These are phyloP conservation scores for Neonectria coccinea DNA, from an alignment of 2,329 filamentous ascomycete genomes.

Conservation along the genomic window DNA sequence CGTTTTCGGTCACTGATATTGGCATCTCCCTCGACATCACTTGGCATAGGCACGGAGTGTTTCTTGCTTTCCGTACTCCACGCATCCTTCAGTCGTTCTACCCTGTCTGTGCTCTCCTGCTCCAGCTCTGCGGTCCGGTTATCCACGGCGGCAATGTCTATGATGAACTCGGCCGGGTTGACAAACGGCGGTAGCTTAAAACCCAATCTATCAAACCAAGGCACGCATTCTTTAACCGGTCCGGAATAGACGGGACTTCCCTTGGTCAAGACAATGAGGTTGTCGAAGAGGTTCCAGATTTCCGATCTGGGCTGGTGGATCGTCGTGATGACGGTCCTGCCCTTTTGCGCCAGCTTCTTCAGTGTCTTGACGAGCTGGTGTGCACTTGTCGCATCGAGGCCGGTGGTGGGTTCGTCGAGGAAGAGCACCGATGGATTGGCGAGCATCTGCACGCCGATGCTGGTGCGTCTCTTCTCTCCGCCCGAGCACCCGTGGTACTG, in stretches of 20 bases:
- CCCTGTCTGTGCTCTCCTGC: constrained; percentile 66
- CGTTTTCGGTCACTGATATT: constrained; percentile 27
- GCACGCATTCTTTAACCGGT: constrained; percentile 65
- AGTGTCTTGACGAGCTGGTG: constrained; percentile 79
- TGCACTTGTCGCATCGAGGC: constrained; percentile 81
- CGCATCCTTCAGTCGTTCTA: constrained; percentile 69
- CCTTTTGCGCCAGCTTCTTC: constrained; percentile 74
- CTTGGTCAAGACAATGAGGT: constrained; percentile 74
- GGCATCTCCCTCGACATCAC: constrained; percentile 8
- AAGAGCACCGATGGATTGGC: constrained; percentile 83
- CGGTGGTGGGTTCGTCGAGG: constrained; percentile 83
- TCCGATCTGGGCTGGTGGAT: constrained; percentile 84
- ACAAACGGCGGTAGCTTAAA: constrained; percentile 76
- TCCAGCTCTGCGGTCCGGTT: constrained; percentile 77
- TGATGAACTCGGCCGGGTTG: constrained; percentile 81
- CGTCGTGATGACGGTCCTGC: constrained; percentile 77
- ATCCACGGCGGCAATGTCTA: constrained; percentile 80
- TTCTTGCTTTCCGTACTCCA: constrained; percentile 63
- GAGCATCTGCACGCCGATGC: constrained; percentile 82
- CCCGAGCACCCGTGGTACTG: constrained; percentile 82
- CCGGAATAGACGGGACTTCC: constrained; percentile 79
- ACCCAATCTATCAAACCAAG: constrained; percentile 72
- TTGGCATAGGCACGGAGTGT: constrained; percentile 39
- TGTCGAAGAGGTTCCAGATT: constrained; percentile 83
- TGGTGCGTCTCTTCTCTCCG: constrained; percentile 81